phyloP scores from a whole-genome alignment of 371 early-diverging fungal genomes.

The Mortierella sp. region DNA sequence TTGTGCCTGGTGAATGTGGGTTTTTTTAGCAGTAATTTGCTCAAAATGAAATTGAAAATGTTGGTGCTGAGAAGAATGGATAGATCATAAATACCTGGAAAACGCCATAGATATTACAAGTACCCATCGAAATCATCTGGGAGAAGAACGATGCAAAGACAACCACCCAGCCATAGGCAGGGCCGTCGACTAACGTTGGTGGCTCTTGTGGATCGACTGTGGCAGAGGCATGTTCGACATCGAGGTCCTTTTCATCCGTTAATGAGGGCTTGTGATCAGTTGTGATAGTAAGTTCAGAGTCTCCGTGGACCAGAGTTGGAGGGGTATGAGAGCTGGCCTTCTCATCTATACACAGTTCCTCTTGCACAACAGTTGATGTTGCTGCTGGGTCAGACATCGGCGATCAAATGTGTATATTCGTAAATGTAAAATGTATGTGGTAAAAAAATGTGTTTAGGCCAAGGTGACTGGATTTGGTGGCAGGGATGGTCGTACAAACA shows the following conservation, averaged over 20 bases:
- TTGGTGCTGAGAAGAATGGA: too few relatives aligned
- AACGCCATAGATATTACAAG: constrained; percentile 60
- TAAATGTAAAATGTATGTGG: background rate
- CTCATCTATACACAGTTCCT: background rate
- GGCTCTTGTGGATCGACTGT: constrained; percentile 17
- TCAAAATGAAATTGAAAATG: too few relatives aligned
- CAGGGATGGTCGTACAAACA: background rate
- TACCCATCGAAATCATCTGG: constrained; percentile 64
- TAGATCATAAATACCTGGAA: constrained; percentile 44
- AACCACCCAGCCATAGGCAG: constrained; percentile 60
- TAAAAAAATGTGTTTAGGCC: background rate
- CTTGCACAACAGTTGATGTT: background rate
- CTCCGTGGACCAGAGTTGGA: constrained; percentile 9
- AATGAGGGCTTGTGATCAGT: background rate
- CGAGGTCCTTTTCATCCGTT: constrained; percentile 1
- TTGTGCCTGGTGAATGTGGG: too few relatives aligned
- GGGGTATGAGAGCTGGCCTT: background rate
- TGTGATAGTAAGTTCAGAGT: constrained; percentile 29
- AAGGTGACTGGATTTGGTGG: background rate
- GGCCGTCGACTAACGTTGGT: constrained; percentile 23
- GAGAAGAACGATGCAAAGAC: constrained; percentile 59
- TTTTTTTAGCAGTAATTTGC: too few relatives aligned
- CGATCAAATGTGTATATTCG: background rate
- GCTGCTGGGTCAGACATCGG: background rate
- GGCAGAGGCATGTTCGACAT: constrained; percentile 20